Base-by-base conservation (phyloP, 768 basidiomycete species). In the Russula sp. region DNA sequence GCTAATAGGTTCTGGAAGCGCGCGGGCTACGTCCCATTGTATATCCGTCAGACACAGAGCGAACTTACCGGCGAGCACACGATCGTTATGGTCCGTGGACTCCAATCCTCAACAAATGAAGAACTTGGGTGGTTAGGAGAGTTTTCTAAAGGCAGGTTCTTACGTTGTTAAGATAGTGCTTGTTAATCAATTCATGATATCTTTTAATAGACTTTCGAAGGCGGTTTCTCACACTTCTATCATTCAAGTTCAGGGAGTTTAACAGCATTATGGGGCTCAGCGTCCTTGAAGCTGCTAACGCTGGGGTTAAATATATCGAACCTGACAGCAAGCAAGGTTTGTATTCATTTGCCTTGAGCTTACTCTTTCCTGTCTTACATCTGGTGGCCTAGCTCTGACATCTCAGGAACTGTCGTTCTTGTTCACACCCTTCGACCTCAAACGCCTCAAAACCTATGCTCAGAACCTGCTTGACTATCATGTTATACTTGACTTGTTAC, bases 391-490 rank as follows among this genome's bases (percentile, higher is more conserved):
- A 91, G 72, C 77, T 5, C 74, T 83, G 26, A 73, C 74, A 6
- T 66, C 80, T 20, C 72, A 76, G 1, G 89, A 90, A 63, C 77
- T 89, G 18, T 77, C 84, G 1, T 77, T 87, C 53, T 73, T 90
- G 8, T 73, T 95, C 61, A 88, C 92, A 0, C 93, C 97, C 0
- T 98, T 96, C 73, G 97, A 98, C 75, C 81, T 98, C 70, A 98
- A 98, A 74, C 88, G 97, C 1, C 82, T 99, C 16, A 90, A 95
- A 70, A 91, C 96, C 6, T 99, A 99, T 68, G 90, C 94, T 0
- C 94, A 97, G 74, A 94, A 94, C 72, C 88, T 90, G 85, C 81
- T 98, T 48, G 97, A 98, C 75, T 98, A 96, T 71, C 97, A 98
- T 72, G 93, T 96, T 69, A 84, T 98, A 62, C 81, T 98, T 46